Base-by-base conservation (phyloP, 306 rosid genomes). In the Aeschynomene evenia region DNA sequence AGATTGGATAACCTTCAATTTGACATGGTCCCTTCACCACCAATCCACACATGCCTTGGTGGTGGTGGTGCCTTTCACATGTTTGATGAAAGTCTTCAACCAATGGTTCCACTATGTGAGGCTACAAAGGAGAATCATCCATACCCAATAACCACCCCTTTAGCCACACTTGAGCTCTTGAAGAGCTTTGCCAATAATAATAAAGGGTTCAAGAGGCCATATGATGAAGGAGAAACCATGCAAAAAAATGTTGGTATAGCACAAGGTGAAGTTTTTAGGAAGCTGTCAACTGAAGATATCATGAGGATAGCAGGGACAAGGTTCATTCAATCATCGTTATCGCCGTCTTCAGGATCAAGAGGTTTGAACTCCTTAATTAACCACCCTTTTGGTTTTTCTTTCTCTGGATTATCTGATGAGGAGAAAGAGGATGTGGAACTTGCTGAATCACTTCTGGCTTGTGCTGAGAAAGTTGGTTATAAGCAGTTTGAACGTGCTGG, bases 221-320 rank as follows among this genome's bases (percentile, higher is more conserved):
- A 36, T 9, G 61, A 75, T 10, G 84, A 71, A 77, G 73, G 42
- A 5, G 73, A 77, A 55, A 63, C 21, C 21, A 13, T 66, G 7
- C 81, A 83, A 60, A 72, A 72, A 3, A 36, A 46, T 20, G 50
- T 59, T 66, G 57, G 76, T 34, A 28, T 24, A 39, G 39, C 18
- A 26, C 34, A 11, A 1, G 22, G 28, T 11, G 75, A 20, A n/a
- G 62, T 20, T 29, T 34, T 26, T 22, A 63, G 74, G 48, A 79
- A 75, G 34, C 63, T 82, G 1, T 88, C 95, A 20, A 81, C 90
- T 0, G 87, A 83, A 49, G 95, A 91, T 63, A 65, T 83, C 33
- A 70, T 88, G 80, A 86, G 78, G 73, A 62, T 84, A 14, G 90
- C 90, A 4, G 92, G 90, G 61, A 66, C 88, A 31, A 88, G 82